A percentile compares a stretch with the other conserved stretches of the same genome.
phyloP scores from a whole-genome alignment of 2,329 filamentous ascomycete species.

The Fusarium ramigenum region DNA sequence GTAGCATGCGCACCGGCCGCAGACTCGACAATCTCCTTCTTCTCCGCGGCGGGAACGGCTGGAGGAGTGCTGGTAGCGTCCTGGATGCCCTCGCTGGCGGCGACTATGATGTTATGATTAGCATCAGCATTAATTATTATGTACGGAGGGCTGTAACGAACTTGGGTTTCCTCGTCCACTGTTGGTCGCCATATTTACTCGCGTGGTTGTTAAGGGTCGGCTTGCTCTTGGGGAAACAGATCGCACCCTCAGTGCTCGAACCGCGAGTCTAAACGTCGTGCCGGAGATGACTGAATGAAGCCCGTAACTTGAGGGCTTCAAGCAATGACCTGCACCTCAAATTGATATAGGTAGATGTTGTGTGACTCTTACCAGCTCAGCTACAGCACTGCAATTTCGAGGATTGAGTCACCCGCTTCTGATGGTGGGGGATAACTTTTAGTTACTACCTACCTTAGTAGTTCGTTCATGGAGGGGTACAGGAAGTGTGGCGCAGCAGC shows the following conservation, averaged over 20 bases:
- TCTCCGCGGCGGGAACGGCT: slow-evolving; percentile 52
- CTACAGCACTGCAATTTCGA: slow-evolving; percentile 13
- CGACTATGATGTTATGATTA: slow-evolving; percentile 49
- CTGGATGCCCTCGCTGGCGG: slow-evolving; percentile 54
- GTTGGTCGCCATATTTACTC: slow-evolving; percentile 68
- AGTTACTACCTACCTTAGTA: not conserved
- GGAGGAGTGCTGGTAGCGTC: slow-evolving; percentile 51
- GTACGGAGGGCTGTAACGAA: slow-evolving; percentile 26
- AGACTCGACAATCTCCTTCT: slow-evolving; percentile 51
- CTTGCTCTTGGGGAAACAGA: slow-evolving; percentile 60
- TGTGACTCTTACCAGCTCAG: slow-evolving; percentile 19
- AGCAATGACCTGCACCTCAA: slow-evolving; percentile 34
- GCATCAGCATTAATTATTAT: not conserved
- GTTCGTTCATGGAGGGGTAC: slow-evolving; percentile 33
- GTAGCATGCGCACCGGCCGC: slow-evolving; percentile 42
- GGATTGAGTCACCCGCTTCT: slow-evolving; percentile 41
- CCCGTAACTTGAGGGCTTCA: slow-evolving; percentile 50
- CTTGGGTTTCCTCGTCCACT: slow-evolving; percentile 57
- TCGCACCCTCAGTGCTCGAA: slow-evolving; percentile 68
- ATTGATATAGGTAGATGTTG: slow-evolving; percentile 33
- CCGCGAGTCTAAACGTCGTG: slow-evolving; percentile 61
- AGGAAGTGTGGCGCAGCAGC: slow-evolving; percentile 14
- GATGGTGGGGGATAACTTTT: slow-evolving; percentile 30
- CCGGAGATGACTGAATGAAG: slow-evolving; percentile 50
- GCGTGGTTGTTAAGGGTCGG: slow-evolving; percentile 53